Evolutionary conservation across 129 eudicot genomes (phyloP).

Genomic region (Logfia minima): DNA sequence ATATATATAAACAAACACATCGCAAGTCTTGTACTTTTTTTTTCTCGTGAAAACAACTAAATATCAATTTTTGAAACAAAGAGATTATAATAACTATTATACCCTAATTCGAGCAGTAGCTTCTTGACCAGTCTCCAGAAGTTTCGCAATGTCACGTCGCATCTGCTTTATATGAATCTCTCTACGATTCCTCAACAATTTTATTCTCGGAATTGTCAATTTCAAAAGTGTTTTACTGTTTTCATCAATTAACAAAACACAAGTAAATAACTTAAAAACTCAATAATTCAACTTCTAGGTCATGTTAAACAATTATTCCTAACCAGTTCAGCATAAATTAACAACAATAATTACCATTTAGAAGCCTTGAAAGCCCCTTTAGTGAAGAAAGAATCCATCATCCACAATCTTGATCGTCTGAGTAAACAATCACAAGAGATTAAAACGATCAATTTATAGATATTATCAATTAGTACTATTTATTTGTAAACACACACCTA

Average conservation of each 20-base stretch:
- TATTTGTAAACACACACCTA: slow-evolving; percentile 18
- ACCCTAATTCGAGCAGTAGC: slow-evolving; percentile 97
- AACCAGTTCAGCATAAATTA: not conserved
- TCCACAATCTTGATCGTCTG: slow-evolving; percentile 40
- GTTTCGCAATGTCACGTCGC: slow-evolving; percentile 93
- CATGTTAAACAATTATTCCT: not conserved
- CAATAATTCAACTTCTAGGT: not conserved
- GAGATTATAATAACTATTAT: not conserved
- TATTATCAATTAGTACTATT: not conserved
- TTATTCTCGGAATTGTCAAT: slow-evolving; percentile 84
- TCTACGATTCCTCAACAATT: slow-evolving; percentile 83
- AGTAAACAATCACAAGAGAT: not conserved
- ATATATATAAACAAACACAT: slow-evolving; percentile 1
- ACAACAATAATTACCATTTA: slow-evolving; percentile 50
- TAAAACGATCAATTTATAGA: slow-evolving; percentile 10
- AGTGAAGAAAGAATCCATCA: slow-evolving; percentile 82
- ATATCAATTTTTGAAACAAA: not conserved
- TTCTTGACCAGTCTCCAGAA: slow-evolving; percentile 96
- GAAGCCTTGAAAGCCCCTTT: slow-evolving; percentile 70
- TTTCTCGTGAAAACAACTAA: not conserved
- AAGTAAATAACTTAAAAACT: not conserved
- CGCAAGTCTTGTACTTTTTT: not conserved
- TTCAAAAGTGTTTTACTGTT: slow-evolving; percentile 83
- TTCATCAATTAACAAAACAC: slow-evolving; percentile 11
- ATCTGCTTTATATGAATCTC: slow-evolving; percentile 92